Evolutionary conservation across 139 green algal genomes (phyloP).

Genomic region (Diplosphaera chodatii): DNA sequence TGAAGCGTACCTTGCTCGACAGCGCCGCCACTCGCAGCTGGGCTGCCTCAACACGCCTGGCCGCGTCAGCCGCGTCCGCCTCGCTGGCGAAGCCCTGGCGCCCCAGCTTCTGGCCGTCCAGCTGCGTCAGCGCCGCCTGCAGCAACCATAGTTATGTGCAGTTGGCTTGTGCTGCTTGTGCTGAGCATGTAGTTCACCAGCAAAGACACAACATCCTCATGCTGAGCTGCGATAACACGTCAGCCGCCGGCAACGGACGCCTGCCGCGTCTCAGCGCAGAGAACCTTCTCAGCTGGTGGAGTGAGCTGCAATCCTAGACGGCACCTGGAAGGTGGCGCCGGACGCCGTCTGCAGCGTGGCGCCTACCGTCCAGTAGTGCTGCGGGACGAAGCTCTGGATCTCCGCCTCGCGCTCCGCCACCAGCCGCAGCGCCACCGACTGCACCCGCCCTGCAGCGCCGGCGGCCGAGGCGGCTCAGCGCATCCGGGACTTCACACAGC

Average conservation of each 20-base stretch:
- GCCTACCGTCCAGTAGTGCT: constrained; percentile 62
- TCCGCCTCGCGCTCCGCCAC: constrained; percentile 75
- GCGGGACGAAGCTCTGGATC: constrained; percentile 51
- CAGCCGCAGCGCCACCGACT: constrained; percentile 84
- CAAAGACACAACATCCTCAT: too few relatives aligned
- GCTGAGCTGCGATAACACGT: too few relatives aligned
- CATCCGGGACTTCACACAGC: too few relatives aligned
- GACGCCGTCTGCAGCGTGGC: constrained; percentile 5
- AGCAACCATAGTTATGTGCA: too few relatives aligned
- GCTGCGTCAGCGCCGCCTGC: constrained; percentile 17
- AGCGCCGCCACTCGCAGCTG: constrained; percentile 21
- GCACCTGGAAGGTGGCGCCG: background rate
- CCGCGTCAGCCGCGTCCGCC: constrained; percentile 26
- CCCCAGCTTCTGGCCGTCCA: constrained; percentile 42
- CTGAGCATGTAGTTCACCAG: too few relatives aligned
- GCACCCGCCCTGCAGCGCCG: constrained; percentile 66
- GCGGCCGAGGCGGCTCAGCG: too few relatives aligned
- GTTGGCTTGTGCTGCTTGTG: too few relatives aligned
- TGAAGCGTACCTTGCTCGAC: constrained; percentile 5
- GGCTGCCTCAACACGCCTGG: constrained; percentile 19
- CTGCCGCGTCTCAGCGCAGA: too few relatives aligned
- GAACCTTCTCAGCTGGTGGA: too few relatives aligned
- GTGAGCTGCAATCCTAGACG: too few relatives aligned
- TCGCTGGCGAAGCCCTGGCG: constrained; percentile 27
- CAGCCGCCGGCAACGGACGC: too few relatives aligned